Percentiles rank a stretch among this genome's conserved stretches.
These are phyloP conservation scores for Syzygium malaccense DNA, from an alignment of 441 rosid species.

Conservation along the genomic window DNA sequence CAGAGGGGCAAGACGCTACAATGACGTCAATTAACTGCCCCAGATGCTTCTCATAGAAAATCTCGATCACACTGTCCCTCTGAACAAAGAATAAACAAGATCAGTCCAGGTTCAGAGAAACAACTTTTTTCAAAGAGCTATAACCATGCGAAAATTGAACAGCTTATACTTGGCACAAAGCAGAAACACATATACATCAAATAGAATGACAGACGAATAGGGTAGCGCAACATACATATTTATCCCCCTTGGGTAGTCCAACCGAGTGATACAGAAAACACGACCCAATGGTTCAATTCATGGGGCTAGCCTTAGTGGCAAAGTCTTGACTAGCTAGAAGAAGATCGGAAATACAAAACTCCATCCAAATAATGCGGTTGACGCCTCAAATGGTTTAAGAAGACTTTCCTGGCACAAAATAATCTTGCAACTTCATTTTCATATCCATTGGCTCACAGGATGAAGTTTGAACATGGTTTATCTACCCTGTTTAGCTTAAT, in stretches of 20 bases:
- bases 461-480: neutral
- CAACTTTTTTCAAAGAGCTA: neutral
- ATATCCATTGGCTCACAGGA: neutral
- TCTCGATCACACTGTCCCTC: slow-evolving; percentile 86
- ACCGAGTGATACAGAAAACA: neutral
- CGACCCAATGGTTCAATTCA: neutral
- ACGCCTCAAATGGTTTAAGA: neutral
- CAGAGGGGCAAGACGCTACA: slow-evolving; percentile 59
- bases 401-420: neutral
- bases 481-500: neutral
- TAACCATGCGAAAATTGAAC: neutral
- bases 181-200: neutral
- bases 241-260: neutral
- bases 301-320: neutral
- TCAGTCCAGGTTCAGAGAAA: neutral
- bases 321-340: neutral
- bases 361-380: neutral
- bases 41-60: slow-evolving; percentile 96
- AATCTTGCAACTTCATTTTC: neutral
- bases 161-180: neutral
- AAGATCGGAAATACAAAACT: neutral
- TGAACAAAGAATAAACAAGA: slow-evolving; percentile 31
- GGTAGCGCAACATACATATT: neutral
- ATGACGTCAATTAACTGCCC: slow-evolving; percentile 85
- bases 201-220: neutral